These are phyloP conservation scores for Rugonectria rugulosa DNA, from an alignment of 2,329 filamentous ascomycete species.

Conservation along the genomic window DNA sequence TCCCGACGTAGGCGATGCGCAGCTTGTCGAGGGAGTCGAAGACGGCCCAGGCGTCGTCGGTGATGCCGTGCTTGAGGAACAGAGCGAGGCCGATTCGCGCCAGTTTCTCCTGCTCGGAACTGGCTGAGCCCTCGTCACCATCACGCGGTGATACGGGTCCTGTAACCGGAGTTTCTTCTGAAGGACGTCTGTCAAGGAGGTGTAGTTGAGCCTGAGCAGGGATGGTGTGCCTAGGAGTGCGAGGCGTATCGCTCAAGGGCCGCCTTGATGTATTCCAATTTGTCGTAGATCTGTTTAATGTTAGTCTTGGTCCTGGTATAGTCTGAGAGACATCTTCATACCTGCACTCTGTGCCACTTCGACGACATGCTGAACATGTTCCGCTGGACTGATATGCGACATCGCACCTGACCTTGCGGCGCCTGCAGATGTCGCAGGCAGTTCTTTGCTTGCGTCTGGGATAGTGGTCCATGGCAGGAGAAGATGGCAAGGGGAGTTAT, in stretches of 20 bases:
- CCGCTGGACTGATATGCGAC: neutral
- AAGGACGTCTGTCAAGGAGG: neutral
- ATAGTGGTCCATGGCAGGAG: neutral
- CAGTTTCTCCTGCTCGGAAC: conserved; percentile 30
- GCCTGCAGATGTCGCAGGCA: conserved; percentile 6
- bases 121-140: neutral
- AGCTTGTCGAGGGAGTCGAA: conserved; percentile 35
- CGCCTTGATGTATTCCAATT: conserved; percentile 3
- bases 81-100: conserved; percentile 31
- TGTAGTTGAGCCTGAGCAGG: neutral
- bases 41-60: conserved; percentile 33
- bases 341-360: conserved; percentile 2
- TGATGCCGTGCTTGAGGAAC: conserved; percentile 35
- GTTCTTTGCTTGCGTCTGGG: conserved; percentile 9
- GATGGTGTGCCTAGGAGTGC: neutral
- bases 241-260: neutral
- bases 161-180: neutral
- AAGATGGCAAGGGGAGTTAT: neutral
- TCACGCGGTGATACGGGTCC: neutral
- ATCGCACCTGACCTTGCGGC: conserved; percentile 3
- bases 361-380: conserved; percentile 6
- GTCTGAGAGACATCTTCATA: neutral
- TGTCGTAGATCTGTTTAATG: neutral
- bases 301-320: neutral
- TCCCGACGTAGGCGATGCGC: conserved; percentile 36